phyloP scores from a whole-genome alignment of 306 rosid genomes.

The Vigna radiata region DNA sequence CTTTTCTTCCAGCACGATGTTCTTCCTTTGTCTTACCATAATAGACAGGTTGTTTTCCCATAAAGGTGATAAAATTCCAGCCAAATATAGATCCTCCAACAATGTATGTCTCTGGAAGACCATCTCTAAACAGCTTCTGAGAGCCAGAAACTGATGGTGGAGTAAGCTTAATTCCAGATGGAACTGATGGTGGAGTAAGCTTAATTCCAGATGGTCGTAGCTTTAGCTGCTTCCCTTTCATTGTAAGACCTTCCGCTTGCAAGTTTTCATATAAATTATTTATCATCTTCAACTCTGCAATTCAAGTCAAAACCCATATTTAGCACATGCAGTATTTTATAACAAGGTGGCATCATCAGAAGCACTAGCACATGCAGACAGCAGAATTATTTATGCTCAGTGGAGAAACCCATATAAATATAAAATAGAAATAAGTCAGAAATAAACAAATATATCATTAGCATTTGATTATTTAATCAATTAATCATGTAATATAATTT shows the following conservation, averaged over 20 bases:
- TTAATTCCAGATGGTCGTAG: constrained; percentile 39
- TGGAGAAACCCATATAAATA: constrained; percentile 28
- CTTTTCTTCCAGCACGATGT: constrained; percentile 50
- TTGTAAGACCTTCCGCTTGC: too few relatives aligned
- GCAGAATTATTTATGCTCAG: constrained; percentile 6
- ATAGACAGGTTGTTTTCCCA: constrained; percentile 60
- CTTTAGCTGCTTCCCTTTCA: too few relatives aligned
- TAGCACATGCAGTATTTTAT: too few relatives aligned
- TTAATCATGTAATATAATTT: neutral
- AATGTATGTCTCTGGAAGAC: constrained; percentile 58
- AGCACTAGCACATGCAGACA: neutral
- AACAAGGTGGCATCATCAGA: too few relatives aligned
- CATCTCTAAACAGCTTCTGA: constrained; percentile 57
- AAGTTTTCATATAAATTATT: too few relatives aligned
- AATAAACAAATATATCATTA: neutral
- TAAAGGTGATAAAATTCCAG: constrained; percentile 79
- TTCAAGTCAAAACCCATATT: too few relatives aligned
- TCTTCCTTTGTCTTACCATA: constrained; percentile 75
- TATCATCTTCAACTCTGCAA: too few relatives aligned
- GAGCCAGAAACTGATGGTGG: constrained; percentile 17
- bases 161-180: neutral
- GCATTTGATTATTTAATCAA: constrained; percentile 33
- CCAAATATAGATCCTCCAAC: constrained; percentile 96
- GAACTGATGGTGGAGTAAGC: neutral
- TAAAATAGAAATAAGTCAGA: neutral